Evolutionary conservation across 2,329 filamentous ascomycete genomes (phyloP).

Genomic region (Grosmannia huntii): DNA sequence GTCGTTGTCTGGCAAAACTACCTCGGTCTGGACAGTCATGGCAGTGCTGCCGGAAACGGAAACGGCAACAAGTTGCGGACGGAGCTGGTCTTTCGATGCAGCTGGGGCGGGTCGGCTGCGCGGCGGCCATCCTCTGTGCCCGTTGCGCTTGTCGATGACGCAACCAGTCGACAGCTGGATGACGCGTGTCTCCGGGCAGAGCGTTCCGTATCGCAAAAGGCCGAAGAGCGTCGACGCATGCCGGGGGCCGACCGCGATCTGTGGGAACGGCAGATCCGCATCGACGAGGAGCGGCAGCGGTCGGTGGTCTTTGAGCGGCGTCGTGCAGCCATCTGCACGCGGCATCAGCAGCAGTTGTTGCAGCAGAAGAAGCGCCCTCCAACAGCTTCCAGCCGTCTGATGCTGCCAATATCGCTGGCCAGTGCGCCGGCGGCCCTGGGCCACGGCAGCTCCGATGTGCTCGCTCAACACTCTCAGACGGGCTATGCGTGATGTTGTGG

Average conservation of each 20-base stretch:
- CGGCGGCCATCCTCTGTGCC: conserved; percentile 18
- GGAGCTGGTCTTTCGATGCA: conserved; percentile 38
- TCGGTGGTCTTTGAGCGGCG: conserved; percentile 36
- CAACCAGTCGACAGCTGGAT: conserved; percentile 33
- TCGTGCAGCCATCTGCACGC: conserved; percentile 29
- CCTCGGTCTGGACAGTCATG: conserved; percentile 16
- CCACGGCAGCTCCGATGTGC: background rate
- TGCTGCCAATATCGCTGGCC: background rate
- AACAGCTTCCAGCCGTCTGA: background rate
- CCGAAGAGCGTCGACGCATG: conserved; percentile 27
- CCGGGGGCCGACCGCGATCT: conserved; percentile 32
- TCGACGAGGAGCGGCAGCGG: conserved; percentile 34
- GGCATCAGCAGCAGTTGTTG: background rate
- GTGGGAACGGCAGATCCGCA: conserved; percentile 25
- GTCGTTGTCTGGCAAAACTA: conserved; percentile 55
- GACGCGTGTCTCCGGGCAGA: conserved; percentile 32
- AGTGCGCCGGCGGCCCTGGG: background rate
- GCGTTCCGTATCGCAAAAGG: conserved; percentile 26
- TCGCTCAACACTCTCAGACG: background rate
- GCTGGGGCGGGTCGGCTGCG: conserved; percentile 41
- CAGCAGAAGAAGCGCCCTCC: background rate
- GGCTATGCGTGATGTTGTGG: background rate
- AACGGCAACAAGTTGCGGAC: conserved; percentile 13
- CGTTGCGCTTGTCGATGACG: conserved; percentile 24
- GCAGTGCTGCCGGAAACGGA: background rate